Conservation (phyloP, 176 grass and related monocot species). For the Cenchrus americanus region DNA sequence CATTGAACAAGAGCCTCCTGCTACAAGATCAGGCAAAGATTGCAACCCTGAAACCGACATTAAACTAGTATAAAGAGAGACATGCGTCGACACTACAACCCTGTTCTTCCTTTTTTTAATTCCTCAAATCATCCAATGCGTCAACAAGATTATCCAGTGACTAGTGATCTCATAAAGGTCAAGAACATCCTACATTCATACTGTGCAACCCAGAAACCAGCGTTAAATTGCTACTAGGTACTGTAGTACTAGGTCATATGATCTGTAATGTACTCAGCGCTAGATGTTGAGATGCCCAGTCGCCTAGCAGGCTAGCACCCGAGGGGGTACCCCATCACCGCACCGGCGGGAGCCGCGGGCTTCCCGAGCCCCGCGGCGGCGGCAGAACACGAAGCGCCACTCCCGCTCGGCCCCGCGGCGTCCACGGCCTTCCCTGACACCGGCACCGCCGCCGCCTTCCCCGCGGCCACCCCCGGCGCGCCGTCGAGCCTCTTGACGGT, state of each 20-base stretch:
- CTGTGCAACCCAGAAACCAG: neutral
- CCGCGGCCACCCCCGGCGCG: neutral
- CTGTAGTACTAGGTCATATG: neutral
- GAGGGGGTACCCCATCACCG: conserved; percentile 52
- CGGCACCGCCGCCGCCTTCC: neutral
- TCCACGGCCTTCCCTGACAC: neutral
- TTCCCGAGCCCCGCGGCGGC: neutral
- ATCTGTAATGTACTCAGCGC: neutral
- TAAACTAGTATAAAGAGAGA: neutral
- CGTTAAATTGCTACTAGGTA: neutral
- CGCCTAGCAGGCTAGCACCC: conserved; percentile 2
- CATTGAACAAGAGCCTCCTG: neutral
- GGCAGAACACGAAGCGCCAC: conserved; percentile 4
- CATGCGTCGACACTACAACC: too few relatives aligned
- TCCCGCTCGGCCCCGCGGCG: neutral
- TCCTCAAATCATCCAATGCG: neutral
- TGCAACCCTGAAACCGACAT: neutral
- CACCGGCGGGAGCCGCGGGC: conserved; percentile 25
- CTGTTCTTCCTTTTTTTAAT: neutral
- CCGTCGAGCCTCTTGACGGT: conserved; percentile 49
- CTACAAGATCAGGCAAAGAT: neutral
- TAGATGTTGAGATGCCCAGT: neutral
- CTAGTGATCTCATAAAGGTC: neutral
- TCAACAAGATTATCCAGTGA: neutral
- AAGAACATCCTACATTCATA: neutral